phyloP scores from a whole-genome alignment of 768 basidiomycete species.

The Rhizopogon sp. region DNA sequence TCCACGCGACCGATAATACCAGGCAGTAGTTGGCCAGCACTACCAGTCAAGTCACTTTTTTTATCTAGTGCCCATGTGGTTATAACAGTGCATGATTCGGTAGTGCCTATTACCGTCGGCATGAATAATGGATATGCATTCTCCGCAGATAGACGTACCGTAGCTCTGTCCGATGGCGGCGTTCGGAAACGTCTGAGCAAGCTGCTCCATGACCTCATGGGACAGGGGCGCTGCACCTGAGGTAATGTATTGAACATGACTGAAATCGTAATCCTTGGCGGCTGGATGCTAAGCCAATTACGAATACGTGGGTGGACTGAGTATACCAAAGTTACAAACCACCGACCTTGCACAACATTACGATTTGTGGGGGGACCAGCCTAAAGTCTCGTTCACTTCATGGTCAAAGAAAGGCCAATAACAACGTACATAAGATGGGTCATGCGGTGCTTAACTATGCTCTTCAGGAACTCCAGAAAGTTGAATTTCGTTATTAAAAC shows the following conservation, averaged over 20 bases:
- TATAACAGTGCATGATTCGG: conserved; percentile 56
- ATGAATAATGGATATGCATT: not conserved
- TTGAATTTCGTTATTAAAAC: conserved; percentile 44
- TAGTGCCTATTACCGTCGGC: conserved; percentile 40
- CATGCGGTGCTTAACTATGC: conserved; percentile 39
- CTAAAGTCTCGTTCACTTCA: conserved; percentile 2
- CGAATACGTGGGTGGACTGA: not conserved
- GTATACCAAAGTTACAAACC: not conserved
- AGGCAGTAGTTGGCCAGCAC: conserved; percentile 54
- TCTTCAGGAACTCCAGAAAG: conserved; percentile 39
- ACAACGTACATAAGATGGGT: conserved; percentile 36
- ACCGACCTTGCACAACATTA: conserved; percentile 45
- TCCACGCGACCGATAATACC: conserved; percentile 54
- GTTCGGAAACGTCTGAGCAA: conserved; percentile 42
- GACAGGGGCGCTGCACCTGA: conserved; percentile 58
- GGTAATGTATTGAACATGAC: conserved; percentile 33
- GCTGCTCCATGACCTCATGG: conserved; percentile 40
- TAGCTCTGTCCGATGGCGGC: conserved; percentile 58
- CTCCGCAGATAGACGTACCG: conserved; percentile 29
- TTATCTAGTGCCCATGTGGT: conserved; percentile 39
- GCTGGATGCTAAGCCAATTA: conserved; percentile 29
- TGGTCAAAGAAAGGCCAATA: not conserved
- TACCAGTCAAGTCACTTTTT: conserved; percentile 45
- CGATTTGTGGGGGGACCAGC: conserved; percentile 45
- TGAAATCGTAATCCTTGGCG: conserved; percentile 33